A percentile compares a stretch with the other conserved stretches of the same genome.
Conservation (phyloP, 441 rosid species). For the Melianthus villosus region DNA sequence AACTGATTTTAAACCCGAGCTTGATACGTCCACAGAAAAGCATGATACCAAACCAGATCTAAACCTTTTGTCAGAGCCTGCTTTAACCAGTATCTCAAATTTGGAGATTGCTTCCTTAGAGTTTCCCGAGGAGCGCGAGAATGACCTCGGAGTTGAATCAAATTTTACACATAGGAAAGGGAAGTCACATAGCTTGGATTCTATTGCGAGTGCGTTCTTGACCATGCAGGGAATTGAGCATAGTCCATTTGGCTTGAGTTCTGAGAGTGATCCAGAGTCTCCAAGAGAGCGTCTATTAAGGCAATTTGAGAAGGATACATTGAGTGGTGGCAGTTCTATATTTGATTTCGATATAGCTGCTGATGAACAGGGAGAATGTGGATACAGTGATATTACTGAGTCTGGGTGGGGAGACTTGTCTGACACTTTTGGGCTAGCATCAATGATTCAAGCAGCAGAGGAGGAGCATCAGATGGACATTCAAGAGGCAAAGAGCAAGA, state of each 20-base stretch:
- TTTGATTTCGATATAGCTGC: constrained; percentile 36
- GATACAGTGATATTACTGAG: constrained; percentile 15
- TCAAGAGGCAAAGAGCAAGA: constrained; percentile 23
- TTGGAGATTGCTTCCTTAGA: constrained; percentile 35
- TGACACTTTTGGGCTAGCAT: constrained; percentile 34
- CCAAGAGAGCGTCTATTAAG: constrained; percentile 81
- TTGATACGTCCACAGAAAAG: constrained; percentile 19
- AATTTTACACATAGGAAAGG: constrained; percentile 17
- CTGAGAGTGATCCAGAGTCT: constrained; percentile 82
- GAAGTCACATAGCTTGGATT: constrained; percentile 31
- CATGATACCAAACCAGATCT: constrained; percentile 19
- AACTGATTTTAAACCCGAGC: constrained; percentile 23
- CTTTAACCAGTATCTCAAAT: constrained; percentile 35
- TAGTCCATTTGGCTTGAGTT: constrained; percentile 46
- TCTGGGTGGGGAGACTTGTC: constrained; percentile 20
- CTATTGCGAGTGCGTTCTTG: constrained; percentile 61
- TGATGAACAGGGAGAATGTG: constrained; percentile 26
- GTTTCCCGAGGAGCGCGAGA: constrained; percentile 38
- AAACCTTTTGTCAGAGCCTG: constrained; percentile 32
- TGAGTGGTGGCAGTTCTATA: constrained; percentile 38
- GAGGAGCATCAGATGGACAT: constrained; percentile 27
- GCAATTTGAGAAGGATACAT: constrained; percentile 69
- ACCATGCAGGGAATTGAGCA: constrained; percentile 69
- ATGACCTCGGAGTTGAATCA: constrained; percentile 16
- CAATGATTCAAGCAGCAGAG: constrained; percentile 38